Percentiles rank a stretch among this genome's conserved stretches.
Evolutionary conservation across 2,329 filamentous ascomycete species (phyloP).

Genomic region (Tolypocladium guangdongense): DNA sequence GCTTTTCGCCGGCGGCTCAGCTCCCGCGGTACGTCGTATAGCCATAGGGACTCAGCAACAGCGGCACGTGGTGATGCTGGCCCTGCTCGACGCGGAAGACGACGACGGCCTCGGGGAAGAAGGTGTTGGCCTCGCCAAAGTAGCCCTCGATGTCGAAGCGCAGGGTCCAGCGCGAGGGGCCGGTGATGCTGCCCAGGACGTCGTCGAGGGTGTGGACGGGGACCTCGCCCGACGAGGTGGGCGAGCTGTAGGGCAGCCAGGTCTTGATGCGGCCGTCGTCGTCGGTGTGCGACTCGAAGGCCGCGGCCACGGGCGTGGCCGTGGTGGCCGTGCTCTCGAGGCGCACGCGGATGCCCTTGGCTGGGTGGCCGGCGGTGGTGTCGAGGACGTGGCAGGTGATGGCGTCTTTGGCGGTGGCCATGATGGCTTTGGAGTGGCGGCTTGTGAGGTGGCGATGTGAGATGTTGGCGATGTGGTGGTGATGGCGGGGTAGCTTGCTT

Average conservation of each 20-base stretch:
- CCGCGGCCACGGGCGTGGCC: conserved; percentile 20
- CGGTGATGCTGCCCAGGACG: conserved; percentile 34
- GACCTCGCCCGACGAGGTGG: conserved; percentile 40
- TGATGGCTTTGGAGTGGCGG: background rate
- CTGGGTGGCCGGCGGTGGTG: conserved; percentile 64
- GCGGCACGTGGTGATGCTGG: conserved; percentile 70
- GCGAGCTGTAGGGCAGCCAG: conserved; percentile 52
- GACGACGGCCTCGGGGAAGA: conserved; percentile 49
- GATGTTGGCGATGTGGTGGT: background rate
- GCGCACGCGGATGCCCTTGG: conserved; percentile 52
- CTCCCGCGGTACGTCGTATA: conserved; percentile 77
- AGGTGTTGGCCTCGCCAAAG: conserved; percentile 52
- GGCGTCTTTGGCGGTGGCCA: conserved; percentile 36
- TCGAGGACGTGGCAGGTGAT: conserved; percentile 86
- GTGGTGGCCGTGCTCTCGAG: conserved; percentile 37
- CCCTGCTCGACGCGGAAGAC: conserved; percentile 40
- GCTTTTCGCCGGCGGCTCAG: conserved; percentile 24
- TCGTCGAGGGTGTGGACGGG: conserved; percentile 47
- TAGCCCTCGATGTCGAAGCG: conserved; percentile 64
- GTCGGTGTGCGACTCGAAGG: conserved; percentile 61
- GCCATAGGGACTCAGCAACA: conserved; percentile 67
- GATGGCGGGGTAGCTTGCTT: background rate
- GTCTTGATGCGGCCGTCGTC: conserved; percentile 61
- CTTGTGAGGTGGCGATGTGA: background rate
- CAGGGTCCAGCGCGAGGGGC: conserved; percentile 52